Evolutionary conservation across 495 filamentous ascomycete genomes (phyloP).

Genomic region (Tetracladium marchalianum): DNA sequence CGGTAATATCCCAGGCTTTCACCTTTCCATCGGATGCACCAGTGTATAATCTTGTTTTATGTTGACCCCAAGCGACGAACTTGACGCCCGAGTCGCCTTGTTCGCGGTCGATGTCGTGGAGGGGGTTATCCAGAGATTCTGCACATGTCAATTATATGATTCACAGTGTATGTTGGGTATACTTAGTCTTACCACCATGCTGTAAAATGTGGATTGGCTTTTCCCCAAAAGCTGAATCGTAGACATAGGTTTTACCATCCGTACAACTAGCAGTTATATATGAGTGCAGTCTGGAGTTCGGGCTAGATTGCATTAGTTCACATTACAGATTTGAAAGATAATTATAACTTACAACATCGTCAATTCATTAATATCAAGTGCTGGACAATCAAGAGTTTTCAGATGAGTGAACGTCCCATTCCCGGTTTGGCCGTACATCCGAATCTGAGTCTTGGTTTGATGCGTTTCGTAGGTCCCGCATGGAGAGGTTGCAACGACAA

Average conservation of each 20-base stretch:
- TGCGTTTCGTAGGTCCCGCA: slow-evolving; percentile 18
- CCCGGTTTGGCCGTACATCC: slow-evolving; percentile 25
- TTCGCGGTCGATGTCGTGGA: slow-evolving; percentile 47
- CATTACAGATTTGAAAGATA: slow-evolving; percentile 24
- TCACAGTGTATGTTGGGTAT: neutral
- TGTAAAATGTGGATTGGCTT: slow-evolving; percentile 52
- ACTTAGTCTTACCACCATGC: slow-evolving; percentile 42
- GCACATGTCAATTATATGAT: neutral
- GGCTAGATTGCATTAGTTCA: slow-evolving; percentile 29
- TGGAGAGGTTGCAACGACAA: slow-evolving; percentile 53
- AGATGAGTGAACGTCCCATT: slow-evolving; percentile 6
- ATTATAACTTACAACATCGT: slow-evolving; percentile 40
- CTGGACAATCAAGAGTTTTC: slow-evolving; percentile 55
- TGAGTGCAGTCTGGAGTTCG: slow-evolving; percentile 30
- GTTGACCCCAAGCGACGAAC: slow-evolving; percentile 68
- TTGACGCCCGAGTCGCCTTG: slow-evolving; percentile 71
- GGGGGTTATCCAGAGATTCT: slow-evolving; percentile 50
- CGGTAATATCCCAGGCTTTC: slow-evolving; percentile 74
- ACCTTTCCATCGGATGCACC: slow-evolving; percentile 82
- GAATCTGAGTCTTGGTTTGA: slow-evolving; percentile 34
- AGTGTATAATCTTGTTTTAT: slow-evolving; percentile 67
- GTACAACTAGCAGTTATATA: slow-evolving; percentile 81
- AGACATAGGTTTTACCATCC: slow-evolving; percentile 72
- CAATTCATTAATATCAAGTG: slow-evolving; percentile 81
- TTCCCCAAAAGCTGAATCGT: slow-evolving; percentile 57